A percentile compares a stretch with the other conserved stretches of the same genome.
Evolutionary conservation across 306 rosid genomes (phyloP).

Genomic region (Quercus rubra): DNA sequence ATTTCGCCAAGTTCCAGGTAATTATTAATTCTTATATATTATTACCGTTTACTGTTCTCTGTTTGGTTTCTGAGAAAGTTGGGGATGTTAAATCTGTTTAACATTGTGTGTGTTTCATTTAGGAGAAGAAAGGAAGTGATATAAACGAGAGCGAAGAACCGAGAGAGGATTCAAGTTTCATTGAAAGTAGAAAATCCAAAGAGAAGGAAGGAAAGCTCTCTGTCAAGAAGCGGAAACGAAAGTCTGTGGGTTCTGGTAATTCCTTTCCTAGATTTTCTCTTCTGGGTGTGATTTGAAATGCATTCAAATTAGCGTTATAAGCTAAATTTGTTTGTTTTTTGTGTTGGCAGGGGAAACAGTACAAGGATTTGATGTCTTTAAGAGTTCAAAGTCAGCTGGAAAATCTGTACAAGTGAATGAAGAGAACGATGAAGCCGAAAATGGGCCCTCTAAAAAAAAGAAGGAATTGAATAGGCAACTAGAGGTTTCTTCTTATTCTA

Average conservation of each 20-base stretch:
- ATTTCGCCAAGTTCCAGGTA: conserved; percentile 75
- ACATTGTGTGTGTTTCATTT: not conserved
- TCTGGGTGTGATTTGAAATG: not conserved
- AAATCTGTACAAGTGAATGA: conserved; percentile 8
- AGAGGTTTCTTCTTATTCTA: conserved; percentile 50
- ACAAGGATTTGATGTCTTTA: conserved; percentile 75
- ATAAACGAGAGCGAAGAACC: conserved; percentile 14
- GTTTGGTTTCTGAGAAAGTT: not conserved
- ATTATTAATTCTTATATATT: not conserved
- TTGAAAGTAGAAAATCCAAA: conserved; percentile 32
- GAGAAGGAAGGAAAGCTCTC: conserved; percentile 19
- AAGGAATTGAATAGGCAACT: conserved; percentile 67
- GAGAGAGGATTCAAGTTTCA: conserved; percentile 27
- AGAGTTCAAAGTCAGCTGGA: conserved; percentile 43
- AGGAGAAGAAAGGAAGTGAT: conserved; percentile 47
- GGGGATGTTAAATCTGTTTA: not conserved
- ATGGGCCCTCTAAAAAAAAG: conserved; percentile 37
- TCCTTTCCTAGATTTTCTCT: not conserved
- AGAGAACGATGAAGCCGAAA: conserved; percentile 28
- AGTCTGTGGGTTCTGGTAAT: conserved; percentile 50
- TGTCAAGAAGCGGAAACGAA: conserved; percentile 77
- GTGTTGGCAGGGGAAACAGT: conserved; percentile 37
- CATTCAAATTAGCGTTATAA: not conserved
- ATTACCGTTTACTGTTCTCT: not conserved
- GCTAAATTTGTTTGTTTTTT: not conserved